A percentile compares a stretch with the other conserved stretches of the same genome.
phyloP scores from a whole-genome alignment of 2,329 filamentous ascomycete species.

The Harringtonia lauricola region DNA sequence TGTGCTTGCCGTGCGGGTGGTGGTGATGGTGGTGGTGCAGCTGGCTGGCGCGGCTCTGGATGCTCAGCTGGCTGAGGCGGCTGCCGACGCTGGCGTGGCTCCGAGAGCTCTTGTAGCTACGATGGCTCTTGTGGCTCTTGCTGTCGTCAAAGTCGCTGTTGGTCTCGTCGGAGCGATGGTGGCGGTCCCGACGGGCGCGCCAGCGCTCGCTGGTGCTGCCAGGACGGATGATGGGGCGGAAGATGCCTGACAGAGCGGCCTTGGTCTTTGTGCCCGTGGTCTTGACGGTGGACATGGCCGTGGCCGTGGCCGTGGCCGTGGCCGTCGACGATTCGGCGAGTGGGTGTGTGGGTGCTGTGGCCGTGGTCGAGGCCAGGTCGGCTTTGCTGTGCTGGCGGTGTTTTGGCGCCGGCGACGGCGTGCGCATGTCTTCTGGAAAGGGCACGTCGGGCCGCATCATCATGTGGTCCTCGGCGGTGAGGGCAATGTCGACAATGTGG shows the following conservation, averaged over 20 bases:
- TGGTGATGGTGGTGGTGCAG: not conserved
- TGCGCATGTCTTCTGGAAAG: not conserved
- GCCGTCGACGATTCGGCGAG: not conserved
- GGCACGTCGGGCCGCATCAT: conserved; percentile 11
- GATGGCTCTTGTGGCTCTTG: not conserved
- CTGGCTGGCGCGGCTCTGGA: not conserved
- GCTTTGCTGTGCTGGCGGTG: too few species aligned
- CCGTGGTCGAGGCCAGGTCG: too few species aligned
- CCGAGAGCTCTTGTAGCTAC: not conserved
- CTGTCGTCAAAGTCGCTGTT: not conserved
- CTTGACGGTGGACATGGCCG: too few species aligned
- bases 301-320: not conserved
- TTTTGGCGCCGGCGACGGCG: too few species aligned
- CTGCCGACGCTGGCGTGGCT: not conserved
- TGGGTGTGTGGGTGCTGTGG: too few species aligned
- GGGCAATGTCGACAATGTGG: conserved; percentile 3
- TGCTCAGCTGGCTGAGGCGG: not conserved
- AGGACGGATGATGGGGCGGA: not conserved
- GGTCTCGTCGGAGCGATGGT: not conserved
- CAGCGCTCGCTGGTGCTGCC: not conserved
- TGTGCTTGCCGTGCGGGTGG: not conserved
- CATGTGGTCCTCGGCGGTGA: conserved; percentile 11
- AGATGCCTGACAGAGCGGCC: not conserved
- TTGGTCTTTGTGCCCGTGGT: not conserved
- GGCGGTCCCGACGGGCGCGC: not conserved